These are phyloP conservation scores for Austroboletus novae-zelandiae DNA, from an alignment of 1,284 basidiomycete species.

Conservation along the genomic window DNA sequence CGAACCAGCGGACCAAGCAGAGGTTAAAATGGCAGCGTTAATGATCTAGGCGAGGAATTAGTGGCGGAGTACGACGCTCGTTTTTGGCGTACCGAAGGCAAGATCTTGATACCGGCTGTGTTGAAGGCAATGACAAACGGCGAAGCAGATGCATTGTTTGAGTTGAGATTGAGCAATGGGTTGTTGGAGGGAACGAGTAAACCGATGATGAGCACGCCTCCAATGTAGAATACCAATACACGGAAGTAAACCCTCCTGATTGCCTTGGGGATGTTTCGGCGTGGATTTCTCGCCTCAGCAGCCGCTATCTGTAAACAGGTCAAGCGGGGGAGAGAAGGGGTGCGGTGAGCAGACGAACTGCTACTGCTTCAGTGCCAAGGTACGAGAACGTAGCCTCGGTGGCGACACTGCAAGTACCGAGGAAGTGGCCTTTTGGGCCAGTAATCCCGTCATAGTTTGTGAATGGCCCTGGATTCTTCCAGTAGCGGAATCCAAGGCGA, in stretches of 20 bases:
- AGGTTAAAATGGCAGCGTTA: constrained; percentile 63
- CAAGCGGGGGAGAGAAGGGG: background rate
- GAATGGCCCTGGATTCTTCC: constrained; percentile 46
- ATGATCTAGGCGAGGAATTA: constrained; percentile 39
- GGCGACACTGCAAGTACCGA: constrained; percentile 47
- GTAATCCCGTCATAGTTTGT: constrained; percentile 26
- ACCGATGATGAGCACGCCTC: constrained; percentile 48
- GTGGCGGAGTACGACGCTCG: background rate
- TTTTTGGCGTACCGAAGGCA: constrained; percentile 40
- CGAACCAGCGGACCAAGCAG: constrained; percentile 53
- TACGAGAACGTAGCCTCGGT: constrained; percentile 47
- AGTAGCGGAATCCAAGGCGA: constrained; percentile 45
- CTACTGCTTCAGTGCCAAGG: constrained; percentile 59
- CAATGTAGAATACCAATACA: constrained; percentile 52
- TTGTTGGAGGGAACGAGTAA: constrained; percentile 50
- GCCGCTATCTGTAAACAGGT: constrained; percentile 41
- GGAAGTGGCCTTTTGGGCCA: constrained; percentile 39
- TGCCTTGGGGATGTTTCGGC: constrained; percentile 38
- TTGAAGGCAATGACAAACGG: constrained; percentile 55
- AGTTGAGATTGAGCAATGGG: constrained; percentile 32
- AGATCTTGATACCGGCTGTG: constrained; percentile 49
- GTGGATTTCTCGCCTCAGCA: constrained; percentile 40
- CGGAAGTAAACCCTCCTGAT: constrained; percentile 54
- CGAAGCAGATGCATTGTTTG: constrained; percentile 36
- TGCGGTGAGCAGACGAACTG: constrained; percentile 24